Evolutionary conservation across 495 filamentous ascomycete species (phyloP), one percentile per base, ranked within the genome.

Genomic region (Podospora conica): DNA sequence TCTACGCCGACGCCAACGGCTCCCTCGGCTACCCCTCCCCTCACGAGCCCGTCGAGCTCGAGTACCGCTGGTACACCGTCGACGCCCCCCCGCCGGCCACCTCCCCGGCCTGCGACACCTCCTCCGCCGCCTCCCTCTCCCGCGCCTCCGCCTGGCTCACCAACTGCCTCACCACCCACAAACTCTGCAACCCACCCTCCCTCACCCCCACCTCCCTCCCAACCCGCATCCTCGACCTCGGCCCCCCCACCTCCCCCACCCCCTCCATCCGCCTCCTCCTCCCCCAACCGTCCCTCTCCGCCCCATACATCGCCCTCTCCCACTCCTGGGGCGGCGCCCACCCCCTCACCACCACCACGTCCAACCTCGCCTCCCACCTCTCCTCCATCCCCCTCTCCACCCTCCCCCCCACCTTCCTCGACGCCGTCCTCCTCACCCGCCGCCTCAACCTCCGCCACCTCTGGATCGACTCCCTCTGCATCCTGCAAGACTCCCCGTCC

Each of bases 391-490:
- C 56, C 11, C 62, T 65, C 31, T 8, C 53, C 8, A 20, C 21
- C 15, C 53, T 70, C 7, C 73, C 69, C 0, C 27, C 28, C 12
- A 74, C 74, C 31, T 73, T 78, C 56, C 65, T 66, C 60, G 73
- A 80, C 40, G 77, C 77, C 6, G 65, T 80, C 11, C 28, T 4
- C 31, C 54, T 71, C 11, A 64, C 65, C 8, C 58, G 55, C 5
- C 33, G 48, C 18, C 59, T 75, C 2, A 58, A 55, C 10, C 60
- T 73, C 15, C 62, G 56, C 11, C 70, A 71, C 61, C 57, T 75
- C 9, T 75, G 73, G 73, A 67, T 75, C 33, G 72, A 74, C 61
- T 65, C 72, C 4, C 58, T 69, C 9, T 69, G 67, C 60, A 63
- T 69, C 40, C 40, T 66, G 18, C 67, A 69, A 48, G 67, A 66